Base-by-base conservation (phyloP, 805 yeast species). In the Saccharomyces mikatae region DNA sequence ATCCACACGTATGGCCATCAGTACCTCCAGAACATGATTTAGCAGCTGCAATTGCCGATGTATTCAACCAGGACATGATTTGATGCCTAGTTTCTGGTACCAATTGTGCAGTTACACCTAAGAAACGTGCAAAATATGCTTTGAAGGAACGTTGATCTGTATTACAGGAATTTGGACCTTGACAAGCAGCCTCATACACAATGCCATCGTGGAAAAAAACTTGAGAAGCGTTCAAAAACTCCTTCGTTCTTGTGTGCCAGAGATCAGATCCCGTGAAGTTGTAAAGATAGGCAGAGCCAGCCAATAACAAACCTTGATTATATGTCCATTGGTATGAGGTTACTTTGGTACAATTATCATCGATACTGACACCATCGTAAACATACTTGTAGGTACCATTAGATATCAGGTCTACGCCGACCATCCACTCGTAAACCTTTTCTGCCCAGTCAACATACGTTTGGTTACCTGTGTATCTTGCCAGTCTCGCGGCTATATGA, bases 71-170 rank as follows among this genome's bases (percentile, higher is more conserved):
- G 9, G 56, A 60, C 56, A 71, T 69, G 48, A 73, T 68, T 9
- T 60, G 55, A 27, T 60, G 58, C 57, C 71, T 61, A 1, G 74
- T 62, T 58, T 73, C 74, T 4, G 96, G 96, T 1, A 81, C 85
- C 68, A 92, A 71, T 50, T 80, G 76, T 0, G 92, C 83, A 0
- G 96, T 85, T 52, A 81, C 71, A 1, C 90, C 94, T 67, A 91
- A 69, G 67, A 84, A 84, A 54, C 96, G 76, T 1, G 89, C 67
- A 61, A 88, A 78, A 62, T 85, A 87, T 1, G 96, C 96, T 74
- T 87, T 89, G 78, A 92, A 91, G n/a, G 94, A 82, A 56, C 96
- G 78, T 75, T 91, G 96, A 75, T 91, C 97, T 53, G 81, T 84
- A 71, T 88, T 81, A 75, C 98, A 91, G 44, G 77, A 74, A 27